Evolutionary conservation across 2,329 filamentous ascomycete species (phyloP).

Genomic region (Epichloe glyceriae): DNA sequence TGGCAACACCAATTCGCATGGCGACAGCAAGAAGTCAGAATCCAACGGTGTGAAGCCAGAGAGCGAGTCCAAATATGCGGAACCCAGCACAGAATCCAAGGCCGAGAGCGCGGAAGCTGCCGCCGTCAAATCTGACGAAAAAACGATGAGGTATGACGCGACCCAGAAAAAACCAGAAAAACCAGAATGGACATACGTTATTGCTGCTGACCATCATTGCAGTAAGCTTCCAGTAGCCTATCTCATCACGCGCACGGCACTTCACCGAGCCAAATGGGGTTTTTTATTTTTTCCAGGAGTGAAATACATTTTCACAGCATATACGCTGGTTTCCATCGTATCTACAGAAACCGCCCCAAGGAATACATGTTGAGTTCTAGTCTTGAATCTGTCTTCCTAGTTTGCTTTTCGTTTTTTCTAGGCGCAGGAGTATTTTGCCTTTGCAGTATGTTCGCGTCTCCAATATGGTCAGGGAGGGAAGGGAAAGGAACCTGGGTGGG

Average conservation of each 20-base stretch:
- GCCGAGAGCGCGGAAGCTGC: conserved; percentile 8
- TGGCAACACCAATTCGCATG: conserved; percentile 18
- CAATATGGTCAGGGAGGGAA: not conserved
- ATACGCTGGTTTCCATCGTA: not conserved
- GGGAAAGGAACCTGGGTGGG: not conserved
- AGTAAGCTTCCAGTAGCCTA: not conserved
- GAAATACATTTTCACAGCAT: not conserved
- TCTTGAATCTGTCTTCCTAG: not conserved
- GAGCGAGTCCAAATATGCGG: conserved; percentile 6
- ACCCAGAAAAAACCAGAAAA: not conserved
- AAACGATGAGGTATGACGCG: conserved; percentile 21
- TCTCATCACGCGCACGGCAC: not conserved
- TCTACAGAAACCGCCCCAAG: not conserved
- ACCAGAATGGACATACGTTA: not conserved
- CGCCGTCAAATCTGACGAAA: not conserved
- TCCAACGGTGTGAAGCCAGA: conserved; percentile 27
- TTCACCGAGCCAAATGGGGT: not conserved
- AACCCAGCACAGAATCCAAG: conserved; percentile 6
- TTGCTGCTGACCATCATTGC: not conserved
- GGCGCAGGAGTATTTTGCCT: conserved; percentile 2
- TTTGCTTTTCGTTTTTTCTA: not conserved
- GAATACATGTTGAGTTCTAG: not conserved
- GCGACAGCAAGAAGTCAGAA: conserved; percentile 14
- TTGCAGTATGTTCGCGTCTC: not conserved
- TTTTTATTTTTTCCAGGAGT: not conserved